These are phyloP conservation scores for Candida oleophila DNA, from an alignment of 805 yeast genomes.

Conservation along the genomic window DNA sequence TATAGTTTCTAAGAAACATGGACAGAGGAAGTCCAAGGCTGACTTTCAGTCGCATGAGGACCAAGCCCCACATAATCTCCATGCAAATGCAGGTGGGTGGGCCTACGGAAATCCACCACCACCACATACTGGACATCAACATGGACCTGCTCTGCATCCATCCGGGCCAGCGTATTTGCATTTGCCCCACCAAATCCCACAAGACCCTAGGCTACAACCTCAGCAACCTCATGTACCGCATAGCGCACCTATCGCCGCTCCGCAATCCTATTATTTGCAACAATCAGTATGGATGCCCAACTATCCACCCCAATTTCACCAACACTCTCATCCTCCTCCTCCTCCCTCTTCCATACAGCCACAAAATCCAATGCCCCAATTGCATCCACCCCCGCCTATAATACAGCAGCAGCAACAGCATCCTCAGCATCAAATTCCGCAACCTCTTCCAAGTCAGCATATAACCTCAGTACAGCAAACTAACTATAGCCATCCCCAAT, in stretches of 20 bases:
- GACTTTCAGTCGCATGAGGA: constrained; percentile 32
- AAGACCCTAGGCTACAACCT: not conserved
- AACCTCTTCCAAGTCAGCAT: constrained; percentile 3
- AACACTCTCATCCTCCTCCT: not conserved
- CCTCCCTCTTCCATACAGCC: constrained; percentile 1
- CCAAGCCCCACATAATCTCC: not conserved
- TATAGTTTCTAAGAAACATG: constrained; percentile 45
- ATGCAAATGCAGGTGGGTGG: not conserved
- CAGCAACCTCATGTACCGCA: constrained; percentile 4
- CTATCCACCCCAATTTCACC: not conserved
- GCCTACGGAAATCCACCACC: constrained; percentile 1
- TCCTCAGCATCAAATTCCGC: constrained; percentile 4
- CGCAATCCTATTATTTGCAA: not conserved
- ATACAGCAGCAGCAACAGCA: constrained; percentile 2
- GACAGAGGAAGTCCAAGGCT: constrained; percentile 40
- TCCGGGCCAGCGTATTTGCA: not conserved
- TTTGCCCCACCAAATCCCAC: constrained; percentile 1
- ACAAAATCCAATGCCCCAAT: not conserved
- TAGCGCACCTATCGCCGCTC: not conserved
- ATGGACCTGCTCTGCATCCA: not conserved
- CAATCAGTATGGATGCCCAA: not conserved
- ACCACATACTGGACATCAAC: not conserved
- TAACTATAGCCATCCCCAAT: constrained; percentile 1
- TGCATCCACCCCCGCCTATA: not conserved
- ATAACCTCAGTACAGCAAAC: not conserved